Base-by-base conservation (phyloP, 805 yeast genomes). In the Wickerhamiella allomyrinae region DNA sequence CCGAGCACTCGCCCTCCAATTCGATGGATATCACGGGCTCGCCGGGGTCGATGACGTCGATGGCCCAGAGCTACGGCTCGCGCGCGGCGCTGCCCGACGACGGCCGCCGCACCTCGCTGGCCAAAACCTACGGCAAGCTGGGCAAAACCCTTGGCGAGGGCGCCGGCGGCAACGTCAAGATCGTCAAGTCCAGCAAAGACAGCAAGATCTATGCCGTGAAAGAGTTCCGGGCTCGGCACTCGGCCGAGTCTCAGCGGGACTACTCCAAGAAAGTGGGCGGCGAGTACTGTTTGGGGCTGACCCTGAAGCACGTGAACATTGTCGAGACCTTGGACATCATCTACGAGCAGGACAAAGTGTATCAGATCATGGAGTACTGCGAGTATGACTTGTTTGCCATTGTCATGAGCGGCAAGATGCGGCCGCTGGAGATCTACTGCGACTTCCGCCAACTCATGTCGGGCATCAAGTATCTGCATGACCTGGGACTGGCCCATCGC, bases 311-410 rank as follows among this genome's bases (percentile, higher is more conserved):
- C 60, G 84, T 93, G 17, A 86, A 87, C 57, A 81, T 87, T 49
- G 81, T 87, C 45, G 89, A 83, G 58, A 87, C 96, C 1, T 75
- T 87, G 41, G 96, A 87, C 57, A 85, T 87, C 41, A 79, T 87
- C 37, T 85, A 84, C 60, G 96, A 87, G 54, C 76, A 79, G 50
- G 91, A 83, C 48, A 69, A 89, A 43, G 79, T 85, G 45, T 75
- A 80, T 52, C 95, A 87, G 62, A 87, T 87, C 37, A 81, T 87
- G 93, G 96, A 87, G 57, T 87, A 84, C 60, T 86, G 95, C 59
- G 94, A 87, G 51, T 86, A 73, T 57, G 96, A 87, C 58, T 67
- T 87, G 50, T 87, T 87, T 61, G 95, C 95, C 9, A 82, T 87
- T 44, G 95, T 87, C 24, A 86, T 87, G 94, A 77, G 87, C 41